Percentiles rank a stretch among this genome's conserved stretches.
These are phyloP conservation scores for Cladobotryum mycophilum DNA, from an alignment of 2,329 filamentous ascomycete species.

Conservation along the genomic window DNA sequence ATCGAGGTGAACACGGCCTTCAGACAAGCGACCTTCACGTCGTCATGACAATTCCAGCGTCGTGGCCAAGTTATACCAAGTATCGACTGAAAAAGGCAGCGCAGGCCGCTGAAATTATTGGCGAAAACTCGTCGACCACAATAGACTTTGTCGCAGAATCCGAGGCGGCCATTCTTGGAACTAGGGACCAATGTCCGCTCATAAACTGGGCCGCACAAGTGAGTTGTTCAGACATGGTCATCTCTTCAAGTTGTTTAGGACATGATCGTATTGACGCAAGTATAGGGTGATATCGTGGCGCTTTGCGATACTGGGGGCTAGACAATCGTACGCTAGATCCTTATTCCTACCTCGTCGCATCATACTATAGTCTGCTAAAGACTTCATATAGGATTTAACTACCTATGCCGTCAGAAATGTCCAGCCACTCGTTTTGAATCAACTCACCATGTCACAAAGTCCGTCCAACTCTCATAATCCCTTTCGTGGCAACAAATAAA, in stretches of 20 bases:
- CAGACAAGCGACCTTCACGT: constrained; percentile 25
- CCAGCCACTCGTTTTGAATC: constrained; percentile 23
- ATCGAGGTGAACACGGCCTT: constrained; percentile 12
- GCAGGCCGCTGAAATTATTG: constrained; percentile 28
- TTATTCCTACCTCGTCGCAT: background rate
- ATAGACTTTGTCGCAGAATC: constrained; percentile 34
- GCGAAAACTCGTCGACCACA: constrained; percentile 2
- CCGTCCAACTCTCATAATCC: background rate
- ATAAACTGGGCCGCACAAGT: background rate
- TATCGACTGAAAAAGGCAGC: constrained; percentile 29
- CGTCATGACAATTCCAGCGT: constrained; percentile 36
- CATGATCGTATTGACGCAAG: background rate
- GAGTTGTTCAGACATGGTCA: too few species aligned
- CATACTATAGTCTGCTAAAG: background rate
- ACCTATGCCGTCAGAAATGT: constrained; percentile 24
- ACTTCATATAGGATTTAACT: constrained; percentile 29
- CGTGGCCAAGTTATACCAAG: constrained; percentile 34
- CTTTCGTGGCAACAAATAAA: too few species aligned
- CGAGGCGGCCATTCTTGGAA: constrained; percentile 28
- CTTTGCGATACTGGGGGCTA: constrained; percentile 30
- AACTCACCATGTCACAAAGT: constrained; percentile 21
- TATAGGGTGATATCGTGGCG: constrained; percentile 18
- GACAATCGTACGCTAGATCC: constrained; percentile 19
- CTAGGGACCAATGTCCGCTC: background rate
- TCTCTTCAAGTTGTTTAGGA: background rate